These are phyloP conservation scores for Calonectria montana DNA, from an alignment of 2,329 filamentous ascomycete genomes.

Conservation along the genomic window DNA sequence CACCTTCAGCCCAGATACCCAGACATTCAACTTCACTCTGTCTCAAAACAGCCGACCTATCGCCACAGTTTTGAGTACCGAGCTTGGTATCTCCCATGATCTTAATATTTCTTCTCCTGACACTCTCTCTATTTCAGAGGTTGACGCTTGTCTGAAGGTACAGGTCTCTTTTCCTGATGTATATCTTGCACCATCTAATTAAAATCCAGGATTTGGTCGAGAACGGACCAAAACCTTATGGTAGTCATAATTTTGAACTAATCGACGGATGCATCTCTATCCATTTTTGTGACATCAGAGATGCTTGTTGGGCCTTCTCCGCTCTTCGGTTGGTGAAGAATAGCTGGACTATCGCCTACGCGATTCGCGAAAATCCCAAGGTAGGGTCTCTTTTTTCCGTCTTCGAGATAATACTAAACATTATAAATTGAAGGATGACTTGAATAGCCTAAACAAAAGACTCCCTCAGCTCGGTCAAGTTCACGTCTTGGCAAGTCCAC, in stretches of 20 bases:
- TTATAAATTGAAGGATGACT: slow-evolving; percentile 12
- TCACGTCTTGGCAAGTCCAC: slow-evolving; percentile 40
- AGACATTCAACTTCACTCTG: slow-evolving; percentile 28
- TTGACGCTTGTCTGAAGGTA: slow-evolving; percentile 60
- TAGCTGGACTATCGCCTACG: slow-evolving; percentile 55
- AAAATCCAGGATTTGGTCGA: slow-evolving; percentile 52
- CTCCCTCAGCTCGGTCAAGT: slow-evolving; percentile 43
- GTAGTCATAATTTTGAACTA: slow-evolving; percentile 50
- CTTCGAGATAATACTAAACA: neutral
- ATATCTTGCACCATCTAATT: slow-evolving; percentile 21
- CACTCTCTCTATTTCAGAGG: slow-evolving; percentile 48
- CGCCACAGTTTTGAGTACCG: slow-evolving; percentile 56
- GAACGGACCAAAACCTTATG: slow-evolving; percentile 49
- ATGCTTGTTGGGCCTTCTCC: slow-evolving; percentile 63
- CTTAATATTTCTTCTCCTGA: slow-evolving; percentile 53
- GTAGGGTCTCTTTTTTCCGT: slow-evolving; percentile 17
- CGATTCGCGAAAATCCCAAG: slow-evolving; percentile 23
- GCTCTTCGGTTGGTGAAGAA: slow-evolving; percentile 56
- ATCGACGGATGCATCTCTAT: slow-evolving; percentile 60
- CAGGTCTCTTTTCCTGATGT: slow-evolving; percentile 26
- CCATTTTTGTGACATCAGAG: slow-evolving; percentile 70
- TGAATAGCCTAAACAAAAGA: slow-evolving; percentile 13
- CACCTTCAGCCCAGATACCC: slow-evolving; percentile 64
- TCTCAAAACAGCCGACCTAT: slow-evolving; percentile 41
- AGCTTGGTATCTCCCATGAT: slow-evolving; percentile 58